Conservation (phyloP, 495 filamentous ascomycete genomes). For the Pseudevernia furfuracea region DNA sequence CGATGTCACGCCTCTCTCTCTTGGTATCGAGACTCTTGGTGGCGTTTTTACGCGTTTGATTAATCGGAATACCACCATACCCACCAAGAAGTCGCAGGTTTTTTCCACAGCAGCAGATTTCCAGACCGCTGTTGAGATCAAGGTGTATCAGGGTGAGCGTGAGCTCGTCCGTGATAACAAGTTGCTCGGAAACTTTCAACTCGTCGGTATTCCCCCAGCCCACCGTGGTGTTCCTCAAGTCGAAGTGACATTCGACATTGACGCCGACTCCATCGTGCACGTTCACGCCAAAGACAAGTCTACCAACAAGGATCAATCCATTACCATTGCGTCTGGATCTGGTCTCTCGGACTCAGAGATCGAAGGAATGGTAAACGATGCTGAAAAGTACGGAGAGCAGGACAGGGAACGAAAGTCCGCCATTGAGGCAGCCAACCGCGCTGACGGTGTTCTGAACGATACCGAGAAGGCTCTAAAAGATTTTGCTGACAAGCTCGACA, state of each 20-base stretch:
- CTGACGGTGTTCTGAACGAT: conserved; percentile 92
- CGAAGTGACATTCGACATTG: conserved; percentile 99
- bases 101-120: conserved; percentile 99
- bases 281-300: conserved; percentile 99
- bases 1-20: conserved; percentile 94
- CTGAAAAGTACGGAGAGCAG: conserved; percentile 87
- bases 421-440: conserved; percentile 93
- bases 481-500: conserved; percentile 90
- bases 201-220: conserved; percentile 93
- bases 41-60: conserved; percentile 99
- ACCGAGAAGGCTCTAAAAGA: conserved; percentile 98
- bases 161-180: conserved; percentile 99
- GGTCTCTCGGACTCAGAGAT: conserved; percentile 95
- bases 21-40: conserved; percentile 98
- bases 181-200: conserved; percentile 98
- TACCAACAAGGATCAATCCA: conserved; percentile 98
- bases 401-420: conserved; percentile 96
- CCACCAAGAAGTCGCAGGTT: conserved; percentile 98
- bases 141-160: conserved; percentile 99
- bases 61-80: conserved; percentile 99
- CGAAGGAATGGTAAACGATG: conserved; percentile 91
- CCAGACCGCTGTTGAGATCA: conserved; percentile 99
- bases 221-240: conserved; percentile 97
- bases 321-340: conserved; percentile 96
- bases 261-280: conserved; percentile 98